Base-by-base conservation (phyloP, 192 early-diverging fungal genomes). In the Rhizoclosmatium globosum region DNA sequence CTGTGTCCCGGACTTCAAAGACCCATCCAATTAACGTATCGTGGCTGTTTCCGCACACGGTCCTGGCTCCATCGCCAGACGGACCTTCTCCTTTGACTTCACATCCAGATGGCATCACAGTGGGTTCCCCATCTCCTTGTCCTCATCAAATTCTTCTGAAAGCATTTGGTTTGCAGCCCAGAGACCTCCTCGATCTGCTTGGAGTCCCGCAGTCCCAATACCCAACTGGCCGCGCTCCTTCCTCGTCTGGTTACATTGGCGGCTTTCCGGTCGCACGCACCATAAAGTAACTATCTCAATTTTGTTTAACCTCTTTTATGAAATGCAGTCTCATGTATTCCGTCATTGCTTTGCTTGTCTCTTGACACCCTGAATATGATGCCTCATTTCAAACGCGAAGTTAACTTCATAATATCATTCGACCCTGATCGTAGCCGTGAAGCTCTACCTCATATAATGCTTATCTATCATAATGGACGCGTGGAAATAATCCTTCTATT, bases 21-120 rank as follows among this genome's bases (percentile, higher is more conserved):
- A 80, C 83, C 0, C 82, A 84, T 74, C 83, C 83, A 7, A 71
- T 85, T 42, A 79, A 79, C 61, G 84, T 85, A 31, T 85, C 83
- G 19, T 85, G 83, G 83, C 58, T 85, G n/a, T 67, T 83, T 17
- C 82, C 82, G 21, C 57, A 62, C 43, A 74, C 48, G 9, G 50
- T 72, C n/a, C 53, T 72, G 23, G 71, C 39, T 1, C 71, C 71
- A 74, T 21, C 66, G 23, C 21, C 19, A 31, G 53, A 68, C 11
- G 31, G 13, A 23, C 42, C 31, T 11, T 46, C 67, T 15, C 67
- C 67, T 11, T 9, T 68, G 42, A 17, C 13, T 11, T n/a, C 31
- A n/a, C 67, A 68, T 45, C 67, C 67, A 6, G 67, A 68, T 45
- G 67, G 67, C 9, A 68, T 68, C 45, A 23, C 21, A 44, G 67